A percentile compares a stretch with the other conserved stretches of the same genome.
Evolutionary conservation across 2,329 filamentous ascomycete species (phyloP).

Genomic region (Xylaria polymorpha): DNA sequence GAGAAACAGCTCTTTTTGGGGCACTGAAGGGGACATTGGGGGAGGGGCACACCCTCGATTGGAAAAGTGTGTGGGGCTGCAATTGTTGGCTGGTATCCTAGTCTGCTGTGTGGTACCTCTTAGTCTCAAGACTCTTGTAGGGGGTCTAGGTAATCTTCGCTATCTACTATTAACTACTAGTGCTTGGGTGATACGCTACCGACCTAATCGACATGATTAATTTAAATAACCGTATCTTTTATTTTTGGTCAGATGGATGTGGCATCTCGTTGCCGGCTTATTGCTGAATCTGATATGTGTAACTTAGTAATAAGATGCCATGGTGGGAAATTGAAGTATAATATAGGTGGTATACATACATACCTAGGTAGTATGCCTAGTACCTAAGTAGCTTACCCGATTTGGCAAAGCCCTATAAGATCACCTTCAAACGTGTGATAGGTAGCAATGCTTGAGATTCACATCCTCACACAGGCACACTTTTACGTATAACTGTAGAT

Average conservation of each 20-base stretch:
- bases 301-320: neutral
- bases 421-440: too few species aligned
- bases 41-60: constrained; percentile 36
- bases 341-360: too few species aligned
- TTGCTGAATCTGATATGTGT: constrained; percentile 1
- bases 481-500: neutral
- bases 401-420: constrained; percentile 22
- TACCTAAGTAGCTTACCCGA: constrained; percentile 15
- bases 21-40: constrained; percentile 21
- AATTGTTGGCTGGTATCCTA: constrained; percentile 19
- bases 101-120: constrained; percentile 8
- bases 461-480: neutral
- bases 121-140: constrained; percentile 11
- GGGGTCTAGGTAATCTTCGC: constrained; percentile 30
- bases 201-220: constrained; percentile 7
- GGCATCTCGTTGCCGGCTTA: neutral
- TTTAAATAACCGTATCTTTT: constrained; percentile 15
- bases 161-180: constrained; percentile 22
- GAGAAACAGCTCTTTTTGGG: constrained; percentile 37
- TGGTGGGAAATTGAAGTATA: neutral
- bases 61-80: constrained; percentile 34
- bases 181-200: neutral
- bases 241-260: neutral
- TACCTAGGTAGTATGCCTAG: neutral
- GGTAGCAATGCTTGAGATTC: constrained; percentile 1